Conservation (phyloP, 768 basidiomycete species). For the Daedalea quercina region DNA sequence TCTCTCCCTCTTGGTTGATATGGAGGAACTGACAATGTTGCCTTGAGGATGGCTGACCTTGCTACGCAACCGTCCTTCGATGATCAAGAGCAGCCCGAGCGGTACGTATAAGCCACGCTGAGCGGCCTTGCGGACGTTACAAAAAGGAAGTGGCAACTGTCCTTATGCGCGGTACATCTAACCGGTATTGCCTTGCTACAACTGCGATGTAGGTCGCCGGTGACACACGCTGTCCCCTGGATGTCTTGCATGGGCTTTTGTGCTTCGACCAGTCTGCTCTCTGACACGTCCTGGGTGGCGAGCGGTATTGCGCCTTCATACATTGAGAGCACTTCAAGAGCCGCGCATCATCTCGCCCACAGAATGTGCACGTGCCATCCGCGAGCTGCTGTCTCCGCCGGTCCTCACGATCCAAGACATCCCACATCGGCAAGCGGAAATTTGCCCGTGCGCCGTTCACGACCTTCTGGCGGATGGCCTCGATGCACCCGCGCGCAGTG, state of each 20-base stretch:
- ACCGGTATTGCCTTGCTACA: no score
- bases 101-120: no score
- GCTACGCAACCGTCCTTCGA: no score
- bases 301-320: slow-evolving; percentile 30
- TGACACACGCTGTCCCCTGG: neutral
- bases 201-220: no score
- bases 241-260: slow-evolving; percentile 26
- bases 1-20: no score
- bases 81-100: no score
- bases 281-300: slow-evolving; percentile 28
- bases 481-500: slow-evolving; percentile 21
- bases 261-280: slow-evolving; percentile 36
- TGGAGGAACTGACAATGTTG: no score
- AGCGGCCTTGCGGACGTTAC: no score
- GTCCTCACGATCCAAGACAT: slow-evolving; percentile 26
- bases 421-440: slow-evolving; percentile 5
- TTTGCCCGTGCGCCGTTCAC: neutral
- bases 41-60: no score
- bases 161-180: no score
- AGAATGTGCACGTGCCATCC: slow-evolving; percentile 27
- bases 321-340: slow-evolving; percentile 29
- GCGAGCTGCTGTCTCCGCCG: slow-evolving; percentile 21
- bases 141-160: no score
- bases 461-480: neutral
- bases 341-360: slow-evolving; percentile 24